Base-by-base conservation (phyloP, 441 rosid species). In the Raphanus hybrid region DNA sequence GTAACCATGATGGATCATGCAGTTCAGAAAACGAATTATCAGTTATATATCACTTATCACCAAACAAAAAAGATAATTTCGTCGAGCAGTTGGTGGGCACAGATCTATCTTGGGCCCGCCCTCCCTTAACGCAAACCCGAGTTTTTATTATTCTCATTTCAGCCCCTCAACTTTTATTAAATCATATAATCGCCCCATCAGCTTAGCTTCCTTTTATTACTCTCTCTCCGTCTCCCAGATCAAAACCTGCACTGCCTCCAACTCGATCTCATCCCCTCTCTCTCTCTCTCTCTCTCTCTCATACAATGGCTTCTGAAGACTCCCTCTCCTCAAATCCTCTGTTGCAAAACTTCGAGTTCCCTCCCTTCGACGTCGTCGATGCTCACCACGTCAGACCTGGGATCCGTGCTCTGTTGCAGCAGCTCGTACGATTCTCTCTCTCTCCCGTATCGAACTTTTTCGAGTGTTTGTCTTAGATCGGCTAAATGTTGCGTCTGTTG, bases 301-400 rank as follows among this genome's bases (percentile, higher is more conserved):
- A 16, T 68, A 16, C 70, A 6, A 62, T 78, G 52, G 81, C 89
- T 34, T 48, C 80, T 59, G 72, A 65, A 39, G 78, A 65, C 9
- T 54, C 65, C 6, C 64, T 66, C 29, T 66, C 78, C 7, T 66
- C 81, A 71, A 92, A 89, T 75, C 96, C 96, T 78, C 86, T 93
- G 8, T 69, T 91, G 83, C 85, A 65, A 78, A 88, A 87, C 69
- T 93, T 90, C 5, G 91, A 84, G 4, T 87, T 93, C 63, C 96
- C 97, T 3, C 93, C 95, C 5, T 93, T 85, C 64, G 86, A 87
- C 78, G 60, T 70, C 37, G 86, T 91, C 5, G 79, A 86, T 45
- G 84, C 93, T 70, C 64, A 81, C 14, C 96, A 91, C 70, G 95
- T 93, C 67, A 78, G 91, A 35, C 93, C 93, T 5, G 98, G 90